A percentile compares a stretch with the other conserved stretches of the same genome.
Evolutionary conservation across 2,329 filamentous ascomycete species (phyloP).

Genomic region (Biscogniauxia sp.): DNA sequence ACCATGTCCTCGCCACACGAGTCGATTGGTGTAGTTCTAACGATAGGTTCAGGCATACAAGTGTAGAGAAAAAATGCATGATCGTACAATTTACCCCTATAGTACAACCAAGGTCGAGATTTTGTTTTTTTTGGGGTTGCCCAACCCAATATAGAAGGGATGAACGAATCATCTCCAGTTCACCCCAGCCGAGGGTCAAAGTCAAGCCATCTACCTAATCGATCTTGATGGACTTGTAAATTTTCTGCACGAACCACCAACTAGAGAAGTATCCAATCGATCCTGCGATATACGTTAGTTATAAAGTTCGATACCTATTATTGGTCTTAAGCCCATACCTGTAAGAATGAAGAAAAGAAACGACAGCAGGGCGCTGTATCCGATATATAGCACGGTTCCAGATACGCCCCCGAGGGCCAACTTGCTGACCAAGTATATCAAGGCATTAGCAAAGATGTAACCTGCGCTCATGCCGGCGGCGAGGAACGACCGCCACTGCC

Average conservation of each 20-base stretch:
- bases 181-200: background rate
- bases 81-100: background rate
- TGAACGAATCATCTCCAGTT: background rate
- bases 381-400: slow-evolving; percentile 86
- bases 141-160: background rate
- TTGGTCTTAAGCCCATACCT: slow-evolving; percentile 49
- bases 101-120: background rate
- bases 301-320: slow-evolving; percentile 36
- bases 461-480: slow-evolving; percentile 85
- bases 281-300: slow-evolving; percentile 50
- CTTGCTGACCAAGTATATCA: slow-evolving; percentile 88
- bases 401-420: slow-evolving; percentile 81
- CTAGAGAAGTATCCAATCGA: slow-evolving; percentile 94
- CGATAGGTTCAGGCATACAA: background rate
- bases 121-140: background rate
- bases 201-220: slow-evolving; percentile 53
- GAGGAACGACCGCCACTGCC: slow-evolving; percentile 96
- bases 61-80: background rate
- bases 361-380: slow-evolving; percentile 86
- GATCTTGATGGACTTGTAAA: slow-evolving; percentile 97
- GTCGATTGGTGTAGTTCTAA: background rate
- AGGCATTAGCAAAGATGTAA: slow-evolving; percentile 88
- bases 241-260: slow-evolving; percentile 90
- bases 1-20: background rate
- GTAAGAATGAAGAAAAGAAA: slow-evolving; percentile 92